Conservation (phyloP, 495 filamentous ascomycete genomes). For the Lineolata rhizophorae region DNA sequence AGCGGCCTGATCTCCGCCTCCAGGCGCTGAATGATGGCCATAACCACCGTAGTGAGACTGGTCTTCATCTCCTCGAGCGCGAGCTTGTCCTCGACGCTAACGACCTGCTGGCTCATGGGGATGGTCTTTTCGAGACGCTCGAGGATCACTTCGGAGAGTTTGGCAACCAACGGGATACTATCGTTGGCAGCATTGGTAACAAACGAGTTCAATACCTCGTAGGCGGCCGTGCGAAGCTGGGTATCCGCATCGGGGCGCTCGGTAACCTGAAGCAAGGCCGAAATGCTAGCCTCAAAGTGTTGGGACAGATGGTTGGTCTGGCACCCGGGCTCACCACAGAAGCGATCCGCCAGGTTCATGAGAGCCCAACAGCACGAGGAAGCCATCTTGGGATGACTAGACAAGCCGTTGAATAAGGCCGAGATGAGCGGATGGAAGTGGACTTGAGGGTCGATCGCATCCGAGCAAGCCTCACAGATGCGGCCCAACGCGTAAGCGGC, state of each 20-base stretch:
- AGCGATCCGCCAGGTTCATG: conserved; percentile 95
- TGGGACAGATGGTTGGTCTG: conserved; percentile 66
- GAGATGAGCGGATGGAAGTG: conserved; percentile 68
- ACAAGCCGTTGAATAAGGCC: conserved; percentile 73
- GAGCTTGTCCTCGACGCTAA: conserved; percentile 87
- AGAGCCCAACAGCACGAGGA: conserved; percentile 96
- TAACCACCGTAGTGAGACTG: conserved; percentile 70
- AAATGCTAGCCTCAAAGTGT: conserved; percentile 84
- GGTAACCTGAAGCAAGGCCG: conserved; percentile 64
- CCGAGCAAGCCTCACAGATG: conserved; percentile 76
- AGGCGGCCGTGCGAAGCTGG: conserved; percentile 90
- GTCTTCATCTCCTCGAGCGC: conserved; percentile 95
- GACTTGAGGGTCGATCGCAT: conserved; percentile 60
- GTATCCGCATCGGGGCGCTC: conserved; percentile 69
- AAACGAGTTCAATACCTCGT: conserved; percentile 89
- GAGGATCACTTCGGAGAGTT: conserved; percentile 61
- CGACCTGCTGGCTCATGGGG: conserved; percentile 78
- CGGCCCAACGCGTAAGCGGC: conserved; percentile 89
- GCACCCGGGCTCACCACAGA: conserved; percentile 59
- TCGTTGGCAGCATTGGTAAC: conserved; percentile 75
- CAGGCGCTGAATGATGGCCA: conserved; percentile 78
- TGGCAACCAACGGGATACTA: conserved; percentile 58
- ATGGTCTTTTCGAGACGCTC: conserved; percentile 79
- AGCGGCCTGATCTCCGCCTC: conserved; percentile 82
- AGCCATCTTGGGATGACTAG: conserved; percentile 90